Evolutionary conservation across 169 alveolate genomes (phyloP), one percentile per base, ranked within the genome.

Genomic region (Eimeria mitis): DNA sequence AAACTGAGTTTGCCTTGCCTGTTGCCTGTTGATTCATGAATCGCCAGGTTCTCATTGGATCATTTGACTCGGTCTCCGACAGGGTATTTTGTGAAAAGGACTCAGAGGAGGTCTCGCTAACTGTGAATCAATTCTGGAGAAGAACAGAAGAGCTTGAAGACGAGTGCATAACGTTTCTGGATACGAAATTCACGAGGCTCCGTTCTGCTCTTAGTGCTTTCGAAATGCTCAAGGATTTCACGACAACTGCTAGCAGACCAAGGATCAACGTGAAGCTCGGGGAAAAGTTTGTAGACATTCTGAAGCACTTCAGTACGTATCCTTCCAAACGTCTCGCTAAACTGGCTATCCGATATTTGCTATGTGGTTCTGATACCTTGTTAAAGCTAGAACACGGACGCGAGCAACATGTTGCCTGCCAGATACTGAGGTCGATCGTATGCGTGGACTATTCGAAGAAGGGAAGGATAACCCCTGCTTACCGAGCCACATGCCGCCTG

Each of bases 141-240:
- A 95, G 97, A 71, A 98, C 97, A 95, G 97, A 95, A 21, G 97
- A 96, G 54, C 98, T 98, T 70, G 99, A 98, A 92, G 97, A 97
- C 54, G 98, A 98, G 85, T 98, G 99, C 40, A 98, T 98, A 63
- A 95, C 85, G 78, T 97, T 99, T 91, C 98, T 97, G 83, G 95
- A 89, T 63, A 95, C 96, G 1, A 68, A 81, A n/a, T 95, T 95
- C 94, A 97, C 97, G 59, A 95, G 98, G 81, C 97, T 99, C 37
- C 98, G 98, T 84, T 97, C 98, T 40, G 99, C 99, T 5, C 99
- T 98, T 95, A 99, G 99, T 49, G 99, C 99, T 37, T 99, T 98
- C 97, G 98, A 98, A 95, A 96, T 99, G 97, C 97, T 98, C 34
- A 97, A 98, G 89, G 98, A 98, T 91, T 98, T 99, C 97, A 98